phyloP scores from a whole-genome alignment of 345 rosid genomes.

The Kernera saxatilis region DNA sequence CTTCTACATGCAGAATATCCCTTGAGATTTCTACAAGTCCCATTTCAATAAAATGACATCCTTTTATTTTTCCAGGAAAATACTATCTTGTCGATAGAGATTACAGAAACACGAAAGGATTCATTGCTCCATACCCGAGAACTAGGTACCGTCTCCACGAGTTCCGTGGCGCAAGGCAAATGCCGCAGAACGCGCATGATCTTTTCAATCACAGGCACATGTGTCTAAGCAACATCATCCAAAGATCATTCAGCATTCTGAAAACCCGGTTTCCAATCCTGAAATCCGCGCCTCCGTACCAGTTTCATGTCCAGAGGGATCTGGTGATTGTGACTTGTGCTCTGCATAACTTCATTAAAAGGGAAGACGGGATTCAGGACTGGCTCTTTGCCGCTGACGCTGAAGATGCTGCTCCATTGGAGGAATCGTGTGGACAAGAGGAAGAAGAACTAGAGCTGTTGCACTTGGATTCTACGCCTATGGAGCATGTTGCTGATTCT shows the following conservation, averaged over 20 bases:
- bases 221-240: conserved; percentile 46
- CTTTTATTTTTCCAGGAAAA: conserved; percentile 44
- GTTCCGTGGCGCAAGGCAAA: conserved; percentile 55
- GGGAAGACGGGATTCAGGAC: conserved; percentile 53
- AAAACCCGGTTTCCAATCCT: conserved; percentile 71
- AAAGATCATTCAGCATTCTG: conserved; percentile 45
- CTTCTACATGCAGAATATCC: background rate
- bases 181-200: conserved; percentile 62
- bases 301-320: conserved; percentile 76
- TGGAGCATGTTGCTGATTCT: conserved; percentile 46
- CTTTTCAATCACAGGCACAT: conserved; percentile 73
- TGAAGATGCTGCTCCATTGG: conserved; percentile 29
- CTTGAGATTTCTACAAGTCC: background rate
- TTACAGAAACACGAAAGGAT: conserved; percentile 58
- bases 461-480: conserved; percentile 39
- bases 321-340: conserved; percentile 75
- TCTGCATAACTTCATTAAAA: conserved; percentile 60
- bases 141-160: conserved; percentile 48
- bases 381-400: conserved; percentile 49
- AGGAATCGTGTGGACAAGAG: conserved; percentile 36
- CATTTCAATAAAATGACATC: background rate
- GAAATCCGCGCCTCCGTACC: conserved; percentile 65
- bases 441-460: conserved; percentile 57
- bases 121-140: conserved; percentile 69
- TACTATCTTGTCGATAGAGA: conserved; percentile 66